Evolutionary conservation across 1,284 basidiomycete genomes (phyloP).

Genomic region (Wolfiporia cocos): DNA sequence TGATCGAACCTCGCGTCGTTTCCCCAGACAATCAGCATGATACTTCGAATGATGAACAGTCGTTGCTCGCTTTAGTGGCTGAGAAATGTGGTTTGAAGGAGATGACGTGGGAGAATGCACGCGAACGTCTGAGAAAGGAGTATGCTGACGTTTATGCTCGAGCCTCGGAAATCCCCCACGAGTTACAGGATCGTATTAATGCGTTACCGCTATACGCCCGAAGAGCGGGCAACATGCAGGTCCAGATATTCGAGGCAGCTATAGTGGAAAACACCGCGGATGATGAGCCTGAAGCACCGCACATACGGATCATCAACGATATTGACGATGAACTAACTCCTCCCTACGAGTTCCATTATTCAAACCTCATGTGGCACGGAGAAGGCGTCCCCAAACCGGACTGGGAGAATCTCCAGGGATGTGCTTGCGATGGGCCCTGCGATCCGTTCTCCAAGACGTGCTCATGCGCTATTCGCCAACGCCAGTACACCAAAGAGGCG

Average conservation of each 20-base stretch:
- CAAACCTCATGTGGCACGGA: constrained; percentile 70
- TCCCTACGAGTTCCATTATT: constrained; percentile 73
- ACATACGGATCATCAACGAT: constrained; percentile 58
- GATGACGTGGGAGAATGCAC: constrained; percentile 18
- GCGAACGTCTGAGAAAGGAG: constrained; percentile 14
- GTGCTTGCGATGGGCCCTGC: constrained; percentile 70
- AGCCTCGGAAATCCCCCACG: constrained; percentile 27
- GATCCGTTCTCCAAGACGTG: constrained; percentile 65
- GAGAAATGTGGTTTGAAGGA: constrained; percentile 12
- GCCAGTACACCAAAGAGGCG: constrained; percentile 27
- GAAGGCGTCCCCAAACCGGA: constrained; percentile 65
- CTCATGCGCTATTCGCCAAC: constrained; percentile 58
- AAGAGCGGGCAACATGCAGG: constrained; percentile 21
- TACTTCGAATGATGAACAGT: constrained; percentile 5
- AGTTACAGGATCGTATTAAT: constrained; percentile 27
- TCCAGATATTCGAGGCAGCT: constrained; percentile 25
- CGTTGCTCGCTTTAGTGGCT: constrained; percentile 7
- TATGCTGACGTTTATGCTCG: constrained; percentile 15
- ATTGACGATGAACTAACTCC: constrained; percentile 63
- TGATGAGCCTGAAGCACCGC: constrained; percentile 63
- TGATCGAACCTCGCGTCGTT: constrained; percentile 7
- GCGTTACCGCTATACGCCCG: constrained; percentile 12
- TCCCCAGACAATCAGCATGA: constrained; percentile 8
- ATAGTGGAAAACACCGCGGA: constrained; percentile 26
- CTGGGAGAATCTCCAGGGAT: constrained; percentile 50